Percentiles rank a stretch among this genome's conserved stretches.
phyloP scores from a whole-genome alignment of 2,329 filamentous ascomycete species.

The Pestalotiopsis sp. region DNA sequence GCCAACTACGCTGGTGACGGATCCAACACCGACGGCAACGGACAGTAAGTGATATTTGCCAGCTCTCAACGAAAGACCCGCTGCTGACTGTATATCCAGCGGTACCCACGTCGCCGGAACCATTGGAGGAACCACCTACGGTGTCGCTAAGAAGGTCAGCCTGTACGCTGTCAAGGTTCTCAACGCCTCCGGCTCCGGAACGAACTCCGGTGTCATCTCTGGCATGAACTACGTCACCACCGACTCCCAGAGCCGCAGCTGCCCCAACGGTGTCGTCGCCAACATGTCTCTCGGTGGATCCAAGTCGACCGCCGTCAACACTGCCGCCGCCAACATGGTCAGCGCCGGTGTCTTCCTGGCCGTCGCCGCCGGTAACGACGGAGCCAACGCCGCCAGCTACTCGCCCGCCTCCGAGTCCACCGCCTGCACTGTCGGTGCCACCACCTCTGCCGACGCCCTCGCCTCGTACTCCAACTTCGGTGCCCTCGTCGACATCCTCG shows the following conservation, averaged over 20 bases:
- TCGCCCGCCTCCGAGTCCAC: slow-evolving; percentile 51
- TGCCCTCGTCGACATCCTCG: slow-evolving; percentile 52
- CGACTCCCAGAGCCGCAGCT: slow-evolving; percentile 37
- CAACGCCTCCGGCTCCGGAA: slow-evolving; percentile 37
- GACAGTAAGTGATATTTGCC: slow-evolving; percentile 31
- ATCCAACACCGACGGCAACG: slow-evolving; percentile 42
- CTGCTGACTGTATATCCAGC: slow-evolving; percentile 7
- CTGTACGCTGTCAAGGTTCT: slow-evolving; percentile 51
- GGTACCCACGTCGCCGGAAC: slow-evolving; percentile 52
- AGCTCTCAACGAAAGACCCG: no score
- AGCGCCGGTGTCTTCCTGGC: slow-evolving; percentile 53
- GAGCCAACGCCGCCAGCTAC: slow-evolving; percentile 42
- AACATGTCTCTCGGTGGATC: slow-evolving; percentile 61
- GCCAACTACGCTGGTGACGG: slow-evolving; percentile 40
- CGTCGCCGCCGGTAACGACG: slow-evolving; percentile 59
- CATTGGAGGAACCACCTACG: slow-evolving; percentile 43
- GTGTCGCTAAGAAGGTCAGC: slow-evolving; percentile 48
- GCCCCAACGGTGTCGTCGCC: slow-evolving; percentile 49
- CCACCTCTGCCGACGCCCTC: slow-evolving; percentile 39
- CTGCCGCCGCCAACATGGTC: slow-evolving; percentile 49
- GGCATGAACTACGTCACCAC: slow-evolving; percentile 45
- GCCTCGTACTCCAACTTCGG: slow-evolving; percentile 59
- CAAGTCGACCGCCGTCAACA: slow-evolving; percentile 50
- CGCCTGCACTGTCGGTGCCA: slow-evolving; percentile 59
- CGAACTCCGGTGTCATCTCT: slow-evolving; percentile 44